phyloP scores from a whole-genome alignment of 148 eudicot species.

The Talinum fruticosum region DNA sequence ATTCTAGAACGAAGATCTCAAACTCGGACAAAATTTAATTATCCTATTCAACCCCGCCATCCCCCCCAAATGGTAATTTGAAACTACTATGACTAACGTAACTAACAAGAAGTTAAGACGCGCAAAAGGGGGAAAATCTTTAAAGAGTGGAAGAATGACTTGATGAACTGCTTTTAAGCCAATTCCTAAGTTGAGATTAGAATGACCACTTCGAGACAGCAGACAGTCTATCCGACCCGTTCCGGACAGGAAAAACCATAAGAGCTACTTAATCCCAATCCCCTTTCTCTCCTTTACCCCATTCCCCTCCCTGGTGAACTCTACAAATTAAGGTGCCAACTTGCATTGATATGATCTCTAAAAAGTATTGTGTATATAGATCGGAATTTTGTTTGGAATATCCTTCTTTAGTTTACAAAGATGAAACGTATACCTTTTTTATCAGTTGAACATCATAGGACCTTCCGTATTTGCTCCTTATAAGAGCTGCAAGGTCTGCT shows the following conservation, averaged over 20 bases:
- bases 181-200: no score
- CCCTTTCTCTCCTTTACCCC: not conserved
- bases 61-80: no score
- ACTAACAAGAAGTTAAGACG: not conserved
- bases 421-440: conserved; percentile 57
- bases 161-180: no score
- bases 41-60: no score
- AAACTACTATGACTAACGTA: no score
- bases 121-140: not conserved
- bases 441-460: conserved; percentile 94
- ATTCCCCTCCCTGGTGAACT: not conserved
- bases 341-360: not conserved
- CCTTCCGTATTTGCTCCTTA: conserved; percentile 84
- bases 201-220: not conserved
- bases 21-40: no score
- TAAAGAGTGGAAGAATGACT: no score
- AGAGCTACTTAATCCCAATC: no score
- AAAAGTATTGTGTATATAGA: not conserved
- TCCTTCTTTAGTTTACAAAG: not conserved
- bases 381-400: not conserved
- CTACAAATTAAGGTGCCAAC: not conserved
- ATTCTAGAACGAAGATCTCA: no score
- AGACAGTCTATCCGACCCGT: not conserved
- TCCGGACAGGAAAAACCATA: not conserved
- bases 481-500: conserved; percentile 81